Base-by-base conservation (phyloP, 164 flowering plant genomes). In the Hamamelis virginiana region DNA sequence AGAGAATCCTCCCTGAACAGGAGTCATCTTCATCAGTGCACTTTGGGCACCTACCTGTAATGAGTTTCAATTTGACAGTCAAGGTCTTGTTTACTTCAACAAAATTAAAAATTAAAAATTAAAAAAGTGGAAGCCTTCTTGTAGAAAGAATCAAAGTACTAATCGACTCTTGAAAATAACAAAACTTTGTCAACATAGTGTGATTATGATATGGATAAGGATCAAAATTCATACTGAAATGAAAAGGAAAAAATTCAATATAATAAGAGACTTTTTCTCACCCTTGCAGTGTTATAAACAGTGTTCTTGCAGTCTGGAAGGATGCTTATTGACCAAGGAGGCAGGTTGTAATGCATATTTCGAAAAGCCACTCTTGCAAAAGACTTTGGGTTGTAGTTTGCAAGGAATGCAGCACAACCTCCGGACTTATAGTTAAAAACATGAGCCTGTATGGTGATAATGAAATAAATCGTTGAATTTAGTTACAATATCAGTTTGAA, bases 321-420 rank as follows among this genome's bases (percentile, higher is more conserved):
- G 50, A 89, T 86, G 85, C 91, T 87, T 58, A 89, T 82, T 50
- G 94, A 89, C 94, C 94, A 89, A 44, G 94, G 94, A 71, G 94
- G 94, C 57, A 89, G 62, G 68, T 87, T 82, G 73, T 89, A 87
- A 73, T 84, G 89, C 82, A 22, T 69, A 58, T 86, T 81, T n/a
- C 78, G 67, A 65, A 83, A 87, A 27, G 85, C 28, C 38, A 89
- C 87, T 52, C 58, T 87, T 44, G 89, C 85, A 74, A 60, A 86
- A n/a, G 87, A 76, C 25, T 61, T 76, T 43, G 80, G 74, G 69
- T 89, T 69, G 74, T 87, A 84, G 70, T 89, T 89, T 66, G 91
- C 84, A 48, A 89, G 89, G 78, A 89, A 89, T 59, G 94, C 94
- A 69, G 94, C 84, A 78, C 94, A 89, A 67, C 75, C 80, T 47